Base-by-base conservation (phyloP, 208 protist species). In the Lotmaria passim region DNA sequence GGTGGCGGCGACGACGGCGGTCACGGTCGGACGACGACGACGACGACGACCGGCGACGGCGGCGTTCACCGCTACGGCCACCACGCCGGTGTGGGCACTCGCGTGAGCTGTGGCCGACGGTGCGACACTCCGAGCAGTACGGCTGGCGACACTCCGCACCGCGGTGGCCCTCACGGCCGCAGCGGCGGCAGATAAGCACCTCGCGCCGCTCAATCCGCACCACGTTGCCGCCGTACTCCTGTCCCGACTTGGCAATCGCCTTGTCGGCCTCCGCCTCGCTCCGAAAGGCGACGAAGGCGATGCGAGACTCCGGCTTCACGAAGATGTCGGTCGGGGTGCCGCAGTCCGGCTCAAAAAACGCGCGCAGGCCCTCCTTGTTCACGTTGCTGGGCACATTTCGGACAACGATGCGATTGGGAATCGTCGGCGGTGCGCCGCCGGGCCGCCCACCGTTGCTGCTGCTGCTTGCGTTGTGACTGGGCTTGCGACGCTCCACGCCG, bases 101-200 rank as follows among this genome's bases (percentile, higher is more conserved):
- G 28, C 75, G 61, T 1, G 75, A 66, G 11, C 69, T 50, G 79
- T 93, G 87, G 7, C 87, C 84, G 0, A 61, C 56, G 5, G 70
- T 74, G 36, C 82, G 78, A 58, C 83, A 93, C 48, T 80, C 64
- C 63, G 66, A 73, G 73, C 87, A 90, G 15, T 61, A 21, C 23
- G 53, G 61, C 26, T 77, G 65, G 10, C 39, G 33, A 75, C 88
- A 94, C 50, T 85, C 48, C 17, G 75, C 31, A 10, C 81, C 88
- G n/a, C 87, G 53, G 70, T 94, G 88, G 26, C 88, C 88, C 44
- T 85, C 79, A 24, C 72, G 61, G 41, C 89, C 85, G 69, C 88
- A 94, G 28, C 81, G 77, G 50, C 82, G 88, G 77, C 88, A 94
- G 23, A 67, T 33, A 66, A 86, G 79, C n/a, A 60, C 48, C 66